Evolutionary conservation across 2,329 filamentous ascomycete genomes (phyloP).

Genomic region (Colletotrichum sp.): DNA sequence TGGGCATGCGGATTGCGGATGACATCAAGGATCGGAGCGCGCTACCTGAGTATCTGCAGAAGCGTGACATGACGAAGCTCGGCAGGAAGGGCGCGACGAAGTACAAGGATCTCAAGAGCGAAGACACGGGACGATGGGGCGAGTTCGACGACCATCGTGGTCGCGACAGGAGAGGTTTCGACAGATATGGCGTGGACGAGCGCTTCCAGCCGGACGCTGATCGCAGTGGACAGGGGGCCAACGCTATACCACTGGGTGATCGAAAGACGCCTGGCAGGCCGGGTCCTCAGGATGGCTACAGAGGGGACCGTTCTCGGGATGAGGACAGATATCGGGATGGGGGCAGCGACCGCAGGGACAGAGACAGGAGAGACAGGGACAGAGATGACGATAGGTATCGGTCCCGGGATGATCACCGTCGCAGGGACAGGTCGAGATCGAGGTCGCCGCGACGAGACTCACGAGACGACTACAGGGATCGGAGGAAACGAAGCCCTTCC

Average conservation of each 20-base stretch:
- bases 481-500: slow-evolving; percentile 64
- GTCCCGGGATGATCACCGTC: slow-evolving; percentile 36
- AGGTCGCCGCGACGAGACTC: slow-evolving; percentile 54
- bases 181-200: slow-evolving; percentile 59
- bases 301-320: slow-evolving; percentile 34
- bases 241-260: slow-evolving; percentile 73
- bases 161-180: slow-evolving; percentile 36
- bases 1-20: slow-evolving; percentile 83
- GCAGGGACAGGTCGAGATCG: slow-evolving; percentile 51
- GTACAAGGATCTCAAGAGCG: slow-evolving; percentile 85
- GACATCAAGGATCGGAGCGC: slow-evolving; percentile 83
- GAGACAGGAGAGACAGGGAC: slow-evolving; percentile 26
- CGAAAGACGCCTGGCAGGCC: slow-evolving; percentile 40
- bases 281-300: slow-evolving; percentile 22
- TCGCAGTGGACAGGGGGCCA: slow-evolving; percentile 65
- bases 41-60: slow-evolving; percentile 89
- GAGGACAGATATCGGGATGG: slow-evolving; percentile 43
- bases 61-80: slow-evolving; percentile 91
- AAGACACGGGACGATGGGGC: slow-evolving; percentile 92
- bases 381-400: slow-evolving; percentile 35
- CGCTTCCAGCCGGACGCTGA: slow-evolving; percentile 69
- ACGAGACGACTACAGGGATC: slow-evolving; percentile 49
- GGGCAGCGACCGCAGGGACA: slow-evolving; percentile 29
- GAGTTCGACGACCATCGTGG: slow-evolving; percentile 58
- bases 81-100: slow-evolving; percentile 91